Base-by-base conservation (phyloP, 2,329 filamentous ascomycete genomes). In the Colletotrichum aenigma region DNA sequence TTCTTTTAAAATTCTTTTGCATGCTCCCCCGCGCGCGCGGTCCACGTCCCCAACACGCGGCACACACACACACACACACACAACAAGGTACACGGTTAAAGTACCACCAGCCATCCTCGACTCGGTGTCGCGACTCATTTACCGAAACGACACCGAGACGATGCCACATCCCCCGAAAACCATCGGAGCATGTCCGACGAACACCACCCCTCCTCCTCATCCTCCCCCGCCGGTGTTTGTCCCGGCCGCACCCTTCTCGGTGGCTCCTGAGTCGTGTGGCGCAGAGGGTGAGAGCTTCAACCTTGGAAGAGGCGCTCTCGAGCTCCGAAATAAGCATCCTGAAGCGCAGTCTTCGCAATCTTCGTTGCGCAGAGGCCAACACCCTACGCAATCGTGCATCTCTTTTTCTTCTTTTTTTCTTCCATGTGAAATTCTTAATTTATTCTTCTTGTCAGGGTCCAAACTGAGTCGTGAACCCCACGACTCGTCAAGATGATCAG, bases 221-320 rank as follows among this genome's bases (percentile, higher is more conserved):
- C 13, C 26, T 30, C 56, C 48, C 48, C n/a, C 24, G n/a, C 28
- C 66, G 67, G 56, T 52, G 56, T 52, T 70, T 62, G 15, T 52
- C 36, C 52, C 55, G 56, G 34, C 36, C 15, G 36, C 52, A 18
- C 24, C 21, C 15, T 16, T 12, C 13, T 62, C 34, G 34, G 55
- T 70, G 36, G 56, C 56, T 62, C 67, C 55, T 34, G 56, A 91
- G 56, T 70, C 56, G 67, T 70, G 67, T 52, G 43, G 65, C 65
- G 43, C 65, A 67, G 24, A 43, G 13, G 16, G 12, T 30, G 16
- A 61, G 21, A 21, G 18, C 55, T 26, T 34, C 24, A 32, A 24
- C 48, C 70, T 66, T 74, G 71, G 66, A 60, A 66, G 66, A 74
- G 67, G 60, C 32, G 71, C n/a, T 12, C 21, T 66, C 24, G 9